Percentiles rank a stretch among this genome's conserved stretches.
phyloP scores from a whole-genome alignment of 441 rosid genomes.

The Gossypium gossypioides region DNA sequence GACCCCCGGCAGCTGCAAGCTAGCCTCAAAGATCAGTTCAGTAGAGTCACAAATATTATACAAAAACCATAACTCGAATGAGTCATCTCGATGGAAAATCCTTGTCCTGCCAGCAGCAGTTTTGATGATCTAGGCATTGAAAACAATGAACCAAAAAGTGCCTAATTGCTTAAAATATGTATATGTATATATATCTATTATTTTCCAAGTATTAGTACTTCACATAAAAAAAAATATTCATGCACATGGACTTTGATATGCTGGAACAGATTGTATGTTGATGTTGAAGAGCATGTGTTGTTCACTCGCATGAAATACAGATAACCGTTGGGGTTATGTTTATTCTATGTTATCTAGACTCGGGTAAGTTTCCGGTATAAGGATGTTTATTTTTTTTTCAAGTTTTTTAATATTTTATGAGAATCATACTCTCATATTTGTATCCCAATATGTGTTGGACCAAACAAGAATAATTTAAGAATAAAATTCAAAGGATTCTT shows the following conservation, averaged over 20 bases:
- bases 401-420: too few species aligned
- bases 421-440: too few species aligned
- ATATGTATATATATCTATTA: neutral
- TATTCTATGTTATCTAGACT: too few species aligned
- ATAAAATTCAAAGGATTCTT: too few species aligned
- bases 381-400: too few species aligned
- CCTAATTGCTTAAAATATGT: neutral
- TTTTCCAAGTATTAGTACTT: neutral
- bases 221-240: neutral
- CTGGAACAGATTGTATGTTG: neutral
- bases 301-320: too few species aligned
- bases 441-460: too few species aligned
- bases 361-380: too few species aligned
- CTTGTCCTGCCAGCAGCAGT: neutral
- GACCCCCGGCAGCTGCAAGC: slow-evolving; percentile 15
- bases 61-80: neutral
- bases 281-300: too few species aligned
- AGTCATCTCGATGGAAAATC: neutral
- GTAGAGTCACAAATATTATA: neutral
- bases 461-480: too few species aligned
- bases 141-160: neutral
- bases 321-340: too few species aligned
- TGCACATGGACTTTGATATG: neutral
- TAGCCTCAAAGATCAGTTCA: slow-evolving; percentile 19
- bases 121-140: neutral